phyloP scores from a whole-genome alignment of 768 basidiomycete genomes.

The Inosperma sp. region DNA sequence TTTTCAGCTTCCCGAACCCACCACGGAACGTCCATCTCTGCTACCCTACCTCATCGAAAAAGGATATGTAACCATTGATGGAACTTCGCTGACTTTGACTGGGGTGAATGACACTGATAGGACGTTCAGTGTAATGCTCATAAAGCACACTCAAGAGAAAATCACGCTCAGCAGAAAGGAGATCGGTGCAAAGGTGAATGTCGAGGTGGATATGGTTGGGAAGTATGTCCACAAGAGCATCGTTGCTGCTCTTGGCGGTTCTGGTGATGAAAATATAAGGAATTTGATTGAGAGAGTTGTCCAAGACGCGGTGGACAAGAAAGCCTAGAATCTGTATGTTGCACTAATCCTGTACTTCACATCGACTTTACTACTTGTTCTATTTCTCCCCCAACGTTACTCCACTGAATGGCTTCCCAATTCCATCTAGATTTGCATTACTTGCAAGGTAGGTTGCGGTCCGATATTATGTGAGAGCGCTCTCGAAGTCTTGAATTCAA shows the following conservation, averaged over 20 bases:
- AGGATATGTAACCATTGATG: slow-evolving; percentile 93
- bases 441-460: too few relatives aligned
- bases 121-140: slow-evolving; percentile 89
- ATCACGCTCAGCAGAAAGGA: slow-evolving; percentile 74
- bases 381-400: slow-evolving; percentile 2
- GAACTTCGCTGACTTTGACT: slow-evolving; percentile 89
- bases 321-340: background rate
- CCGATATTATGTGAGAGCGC: too few relatives aligned
- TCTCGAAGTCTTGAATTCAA: too few relatives aligned
- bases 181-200: slow-evolving; percentile 80
- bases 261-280: slow-evolving; percentile 44
- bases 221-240: slow-evolving; percentile 90
- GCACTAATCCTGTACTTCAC: background rate
- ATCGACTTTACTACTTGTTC: slow-evolving; percentile 4
- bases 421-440: too few relatives aligned
- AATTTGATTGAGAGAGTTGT: slow-evolving; percentile 55
- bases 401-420: too few relatives aligned
- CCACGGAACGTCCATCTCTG: slow-evolving; percentile 54
- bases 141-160: slow-evolving; percentile 88
- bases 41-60: slow-evolving; percentile 86
- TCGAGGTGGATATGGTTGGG: slow-evolving; percentile 94
- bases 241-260: slow-evolving; percentile 55
- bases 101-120: slow-evolving; percentile 57
- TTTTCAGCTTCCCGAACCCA: slow-evolving; percentile 69
- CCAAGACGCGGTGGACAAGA: slow-evolving; percentile 44